Evolutionary conservation across 257 asterid genomes (phyloP), one percentile per base, ranked within the genome.

Genomic region (Jacaranda mimosifolia): DNA sequence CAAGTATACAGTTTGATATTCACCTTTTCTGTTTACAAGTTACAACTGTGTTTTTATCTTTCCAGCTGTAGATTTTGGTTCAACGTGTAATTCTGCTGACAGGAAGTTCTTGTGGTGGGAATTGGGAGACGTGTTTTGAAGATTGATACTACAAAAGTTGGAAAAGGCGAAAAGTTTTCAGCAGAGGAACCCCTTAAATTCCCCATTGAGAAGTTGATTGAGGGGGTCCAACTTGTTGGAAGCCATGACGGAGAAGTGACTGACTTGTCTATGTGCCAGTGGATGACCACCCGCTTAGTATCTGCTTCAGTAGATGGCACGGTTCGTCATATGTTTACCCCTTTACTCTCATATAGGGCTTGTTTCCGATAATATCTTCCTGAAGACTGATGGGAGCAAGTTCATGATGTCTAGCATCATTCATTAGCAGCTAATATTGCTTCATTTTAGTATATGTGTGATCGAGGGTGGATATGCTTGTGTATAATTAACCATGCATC

Each of bases 211-310:
- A 89, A 86, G 85, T 83, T 92, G 83, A 80, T 88, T 77, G 90
- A 92, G 66, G 98, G 98, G n/a, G 75, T 92, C 79, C 96, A 92
- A 78, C 89, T 91, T 62, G 94, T 92, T 76, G 98, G 98, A 32
- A 86, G 77, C 75, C 98, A 92, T 57, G 97, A 92, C 77, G 94
- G 91, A 77, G 98, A 91, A 77, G 92, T 92, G 43, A 89, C 98
- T 38, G 98, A 88, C 85, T 81, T 92, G 72, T 91, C 98, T 26
- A 92, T 92, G 98, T 92, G 92, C 83, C 98, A 91, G 83, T 92
- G 98, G 98, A 91, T 92, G 98, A 91, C 91, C 21, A 91, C 97
- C 4, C 96, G 97, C 51, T 80, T 92, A 87, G 98, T 87, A 39
- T 89, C 98, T 67, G 94, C 94, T 58, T 92, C 98, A 36, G 88